Evolutionary conservation across 2,329 filamentous ascomycete species (phyloP), one percentile per base, ranked within the genome.

Genomic region (Pleurostoma richardsiae): DNA sequence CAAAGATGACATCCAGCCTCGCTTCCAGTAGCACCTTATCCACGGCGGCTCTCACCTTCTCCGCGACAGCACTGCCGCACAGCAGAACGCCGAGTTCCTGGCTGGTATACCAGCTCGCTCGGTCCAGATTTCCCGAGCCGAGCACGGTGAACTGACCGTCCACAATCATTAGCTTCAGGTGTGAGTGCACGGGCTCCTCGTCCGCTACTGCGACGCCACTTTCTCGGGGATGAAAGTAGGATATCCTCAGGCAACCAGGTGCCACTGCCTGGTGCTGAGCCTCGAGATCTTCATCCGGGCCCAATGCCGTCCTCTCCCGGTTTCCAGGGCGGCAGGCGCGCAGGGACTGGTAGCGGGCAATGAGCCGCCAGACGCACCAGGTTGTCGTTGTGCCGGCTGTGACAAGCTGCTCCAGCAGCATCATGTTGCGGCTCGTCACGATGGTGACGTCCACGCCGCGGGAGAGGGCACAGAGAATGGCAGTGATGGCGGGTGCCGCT

Each of bases 61-160:
- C 19, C 19, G 65, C 67, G 40, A 74, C 59, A 0, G 54, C 54
- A 2, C 39, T 44, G 30, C 63, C 66, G 40, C 75, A 66, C 46
- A 82, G 76, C 39, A 82, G 57, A 30, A 94, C 70, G 1, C 88
- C 88, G 27, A 94, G 69, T 66, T 95, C 89, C 65, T 94, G 89
- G 62, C 86, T 91, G 4, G 89, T 94, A 65, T 81, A 91, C 86
- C 87, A 94, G 60, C 86, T 91, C 6, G 89, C 88, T 1, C 88
- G 78, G 65, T 95, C 89, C 74, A 91, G 81, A 60, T 95, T 95
- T 1, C 88, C 88, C 19, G 86, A 91, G 0, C 89, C 89, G 3
- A 94, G 67, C 1, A 94, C 73, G 2, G 84, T 71, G 26, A 82
- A 80, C 50, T 82, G 72, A 1, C 73, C 72, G 60, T 95, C 89